These are phyloP conservation scores for Lactifluus rugatus DNA, from an alignment of 768 basidiomycete genomes.

Conservation along the genomic window DNA sequence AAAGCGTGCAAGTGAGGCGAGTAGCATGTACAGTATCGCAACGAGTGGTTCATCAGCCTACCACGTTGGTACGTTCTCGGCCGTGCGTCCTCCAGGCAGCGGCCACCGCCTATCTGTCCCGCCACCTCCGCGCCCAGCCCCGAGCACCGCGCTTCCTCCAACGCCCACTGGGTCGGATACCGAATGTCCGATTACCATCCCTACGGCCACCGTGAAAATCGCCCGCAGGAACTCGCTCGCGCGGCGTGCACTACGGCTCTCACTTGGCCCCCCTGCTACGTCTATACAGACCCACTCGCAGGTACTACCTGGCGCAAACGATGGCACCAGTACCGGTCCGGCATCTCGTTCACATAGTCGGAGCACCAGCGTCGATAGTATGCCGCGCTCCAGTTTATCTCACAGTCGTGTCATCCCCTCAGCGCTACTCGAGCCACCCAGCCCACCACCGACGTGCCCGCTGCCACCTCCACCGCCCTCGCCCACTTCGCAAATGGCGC, in stretches of 20 bases:
- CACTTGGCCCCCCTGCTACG: slow-evolving; percentile 47
- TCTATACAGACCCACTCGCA: slow-evolving; percentile 47
- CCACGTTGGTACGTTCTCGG: slow-evolving; percentile 20
- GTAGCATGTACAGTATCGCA: slow-evolving; percentile 31
- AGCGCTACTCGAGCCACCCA: slow-evolving; percentile 28
- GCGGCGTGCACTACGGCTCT: slow-evolving; percentile 39
- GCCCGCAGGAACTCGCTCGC: slow-evolving; percentile 46
- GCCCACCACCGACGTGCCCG: slow-evolving; percentile 38
- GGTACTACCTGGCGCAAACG: slow-evolving; percentile 21
- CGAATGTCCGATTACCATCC: slow-evolving; percentile 24
- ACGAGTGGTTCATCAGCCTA: slow-evolving; percentile 31
- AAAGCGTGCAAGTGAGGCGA: slow-evolving; percentile 30
- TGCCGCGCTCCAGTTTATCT: slow-evolving; percentile 28
- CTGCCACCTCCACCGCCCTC: slow-evolving; percentile 28
- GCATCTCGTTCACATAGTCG: slow-evolving; percentile 22
- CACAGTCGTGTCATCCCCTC: slow-evolving; percentile 38
- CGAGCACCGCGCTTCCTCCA: slow-evolving; percentile 59
- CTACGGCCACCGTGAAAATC: slow-evolving; percentile 23
- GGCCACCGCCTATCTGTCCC: slow-evolving; percentile 51
- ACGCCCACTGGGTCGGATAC: slow-evolving; percentile 37
- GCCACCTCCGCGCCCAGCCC: slow-evolving; percentile 65
- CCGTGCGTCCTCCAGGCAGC: slow-evolving; percentile 23
- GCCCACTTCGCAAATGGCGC: slow-evolving; percentile 18
- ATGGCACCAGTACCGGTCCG: slow-evolving; percentile 35
- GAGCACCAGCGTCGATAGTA: slow-evolving; percentile 22